Percentiles rank a stretch among this genome's conserved stretches.
These are phyloP conservation scores for Trichosporon coremiiforme DNA, from an alignment of 1,284 basidiomycete genomes.

Conservation along the genomic window DNA sequence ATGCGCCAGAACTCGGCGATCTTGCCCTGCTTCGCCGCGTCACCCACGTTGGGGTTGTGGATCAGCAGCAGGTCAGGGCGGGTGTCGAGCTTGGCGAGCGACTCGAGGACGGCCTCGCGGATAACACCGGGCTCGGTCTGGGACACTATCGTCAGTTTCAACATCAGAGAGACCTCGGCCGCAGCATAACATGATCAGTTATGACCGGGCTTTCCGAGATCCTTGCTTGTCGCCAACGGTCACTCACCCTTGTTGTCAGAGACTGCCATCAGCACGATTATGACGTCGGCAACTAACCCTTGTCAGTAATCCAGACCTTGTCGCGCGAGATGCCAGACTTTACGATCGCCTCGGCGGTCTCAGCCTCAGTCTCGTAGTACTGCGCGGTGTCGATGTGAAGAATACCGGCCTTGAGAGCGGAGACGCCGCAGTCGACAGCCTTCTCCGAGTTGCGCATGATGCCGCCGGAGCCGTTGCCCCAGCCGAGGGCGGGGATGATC, in stretches of 20 bases:
- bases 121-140: conserved; percentile 21
- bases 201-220: no score
- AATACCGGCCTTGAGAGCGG: conserved; percentile 49
- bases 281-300: conserved; percentile 42
- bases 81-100: conserved; percentile 36
- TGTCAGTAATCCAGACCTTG: conserved; percentile 62
- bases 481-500: conserved; percentile 44
- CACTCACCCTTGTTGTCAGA: conserved; percentile 22
- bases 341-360: conserved; percentile 56
- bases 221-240: background rate
- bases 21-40: conserved; percentile 33
- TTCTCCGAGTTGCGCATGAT: conserved; percentile 26
- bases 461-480: conserved; percentile 45
- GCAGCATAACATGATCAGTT: no score
- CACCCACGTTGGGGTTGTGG: conserved; percentile 41
- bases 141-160: conserved; percentile 7
- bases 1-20: conserved; percentile 40
- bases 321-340: conserved; percentile 56
- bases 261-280: conserved; percentile 16
- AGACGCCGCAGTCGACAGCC: conserved; percentile 32
- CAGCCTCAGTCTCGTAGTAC: conserved; percentile 54
- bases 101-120: conserved; percentile 34
- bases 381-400: conserved; percentile 53
- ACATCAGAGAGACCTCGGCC: background rate
- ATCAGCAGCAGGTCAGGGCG: conserved; percentile 47